Evolutionary conservation across 352 stramenopile species (phyloP).

Genomic region (Globisporangium ultimum): DNA sequence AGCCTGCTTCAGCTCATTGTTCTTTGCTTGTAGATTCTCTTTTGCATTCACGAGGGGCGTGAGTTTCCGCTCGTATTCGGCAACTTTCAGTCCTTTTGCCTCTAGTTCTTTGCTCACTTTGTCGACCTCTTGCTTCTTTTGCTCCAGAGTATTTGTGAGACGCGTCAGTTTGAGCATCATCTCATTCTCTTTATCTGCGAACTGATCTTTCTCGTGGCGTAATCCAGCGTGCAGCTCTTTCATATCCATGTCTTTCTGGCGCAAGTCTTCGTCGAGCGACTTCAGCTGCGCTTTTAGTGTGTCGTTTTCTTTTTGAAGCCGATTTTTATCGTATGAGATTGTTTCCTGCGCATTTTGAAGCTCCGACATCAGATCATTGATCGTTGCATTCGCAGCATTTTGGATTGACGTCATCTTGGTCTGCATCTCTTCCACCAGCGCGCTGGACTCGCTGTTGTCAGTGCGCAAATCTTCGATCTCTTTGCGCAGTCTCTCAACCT

Average conservation of each 20-base stretch:
- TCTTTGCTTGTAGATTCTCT: conserved; percentile 53
- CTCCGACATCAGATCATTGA: conserved; percentile 68
- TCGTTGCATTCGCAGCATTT: conserved; percentile 71
- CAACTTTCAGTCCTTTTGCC: conserved; percentile 29
- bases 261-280: conserved; percentile 45
- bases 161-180: conserved; percentile 27
- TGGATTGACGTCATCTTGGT: conserved; percentile 68
- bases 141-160: conserved; percentile 30
- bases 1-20: conserved; percentile 47
- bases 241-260: conserved; percentile 33
- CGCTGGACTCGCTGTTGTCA: conserved; percentile 36
- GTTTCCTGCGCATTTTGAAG: conserved; percentile 57
- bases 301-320: conserved; percentile 48
- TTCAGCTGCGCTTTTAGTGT: conserved; percentile 31
- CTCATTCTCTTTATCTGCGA: conserved; percentile 31
- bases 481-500: conserved; percentile 38
- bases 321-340: conserved; percentile 46
- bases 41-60: conserved; percentile 38
- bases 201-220: conserved; percentile 23
- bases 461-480: conserved; percentile 43
- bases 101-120: conserved; percentile 55
- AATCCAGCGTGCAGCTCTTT: conserved; percentile 29
- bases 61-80: conserved; percentile 64
- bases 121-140: conserved; percentile 62
- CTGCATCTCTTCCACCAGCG: conserved; percentile 55